phyloP scores from a whole-genome alignment of 257 asterid genomes.

The Galeopsis tetrahit region DNA sequence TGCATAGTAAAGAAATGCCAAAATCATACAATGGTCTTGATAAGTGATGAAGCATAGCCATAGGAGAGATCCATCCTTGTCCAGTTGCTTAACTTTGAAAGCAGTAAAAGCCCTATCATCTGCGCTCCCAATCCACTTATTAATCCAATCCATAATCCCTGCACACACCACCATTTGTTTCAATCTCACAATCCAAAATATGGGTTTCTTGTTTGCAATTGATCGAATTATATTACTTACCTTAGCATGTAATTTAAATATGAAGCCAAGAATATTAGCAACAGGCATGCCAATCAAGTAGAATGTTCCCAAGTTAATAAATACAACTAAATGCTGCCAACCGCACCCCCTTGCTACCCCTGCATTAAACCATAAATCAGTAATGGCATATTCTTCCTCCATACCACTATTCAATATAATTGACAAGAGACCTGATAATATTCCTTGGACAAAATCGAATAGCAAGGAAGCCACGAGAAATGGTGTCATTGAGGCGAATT shows the following conservation, averaged over 20 bases:
- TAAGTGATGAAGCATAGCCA: slow-evolving; percentile 28
- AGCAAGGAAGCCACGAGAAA: slow-evolving; percentile 54
- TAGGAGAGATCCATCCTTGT: slow-evolving; percentile 43
- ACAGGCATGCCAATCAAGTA: slow-evolving; percentile 72
- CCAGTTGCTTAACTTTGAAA: slow-evolving; percentile 65
- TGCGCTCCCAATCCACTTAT: slow-evolving; percentile 69
- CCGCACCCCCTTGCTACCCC: slow-evolving; percentile 90
- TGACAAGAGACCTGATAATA: slow-evolving; percentile 58
- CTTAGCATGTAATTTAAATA: slow-evolving; percentile 54
- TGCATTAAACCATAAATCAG: slow-evolving; percentile 15
- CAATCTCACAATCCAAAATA: too few relatives aligned
- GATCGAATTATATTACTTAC: slow-evolving; percentile 30
- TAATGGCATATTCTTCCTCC: too few relatives aligned
- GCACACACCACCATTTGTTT: not conserved
- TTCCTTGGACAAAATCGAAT: slow-evolving; percentile 66
- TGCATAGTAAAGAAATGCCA: not conserved
- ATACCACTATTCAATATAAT: too few relatives aligned
- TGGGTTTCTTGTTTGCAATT: not conserved
- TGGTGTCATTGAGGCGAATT: slow-evolving; percentile 69
- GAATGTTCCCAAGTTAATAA: slow-evolving; percentile 60
- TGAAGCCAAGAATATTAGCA: slow-evolving; percentile 62
- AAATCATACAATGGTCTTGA: slow-evolving; percentile 15
- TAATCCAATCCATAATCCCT: slow-evolving; percentile 82
- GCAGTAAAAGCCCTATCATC: slow-evolving; percentile 52
- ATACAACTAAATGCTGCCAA: slow-evolving; percentile 68